Base-by-base conservation (phyloP, 2,329 filamentous ascomycete species). In the Cladosporium phlei region DNA sequence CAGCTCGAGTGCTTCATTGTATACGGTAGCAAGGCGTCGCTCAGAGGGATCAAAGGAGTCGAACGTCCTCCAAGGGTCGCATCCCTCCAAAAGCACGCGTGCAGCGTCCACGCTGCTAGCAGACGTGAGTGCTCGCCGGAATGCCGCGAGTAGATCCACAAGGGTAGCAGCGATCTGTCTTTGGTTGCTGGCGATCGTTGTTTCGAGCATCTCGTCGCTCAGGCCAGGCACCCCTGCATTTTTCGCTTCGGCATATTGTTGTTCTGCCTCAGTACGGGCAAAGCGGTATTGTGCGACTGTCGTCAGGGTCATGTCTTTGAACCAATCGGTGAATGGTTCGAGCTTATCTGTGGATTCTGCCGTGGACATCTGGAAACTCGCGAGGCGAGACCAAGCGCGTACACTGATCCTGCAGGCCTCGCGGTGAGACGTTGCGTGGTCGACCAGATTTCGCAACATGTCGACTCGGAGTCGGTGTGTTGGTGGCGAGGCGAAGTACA, bases 381-480 rank as follows among this genome's bases (percentile, higher is more conserved):
- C 65, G 16, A 83, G 66, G 52, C 74, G 74, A n/a, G 69, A 61
- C 79, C 79, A 83, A 20, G 78, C 69, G 30, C 72, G 71, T 5
- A 82, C 69, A 51, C 72, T 81, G 30, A 82, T 69, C 42, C 71
- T 74, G 60, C 78, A 82, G 4, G 76, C 78, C 64, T 80, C 77
- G 42, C 70, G 69, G 60, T 82, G 79, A 9, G 79, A 82, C 12
- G 56, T 70, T 11, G 71, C 66, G 48, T 79, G 76, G 52, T 80
- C 71, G 11, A 82, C 77, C 5, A 83, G 68, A 43, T 73, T 68
- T 21, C 68, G 72, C 38, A 82, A 69, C 5, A 71, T 65, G 42
- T 73, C 67, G 4, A 80, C 53, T 33, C 72, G 69, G 30, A 77
- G 77, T n/a, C 79, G 69, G 55, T 69, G 74, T 2, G 68, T 66